Evolutionary conservation across 352 stramenopile genomes (phyloP), one percentile per base, ranked within the genome.

Genomic region (Globisporangium acanthophoron): DNA sequence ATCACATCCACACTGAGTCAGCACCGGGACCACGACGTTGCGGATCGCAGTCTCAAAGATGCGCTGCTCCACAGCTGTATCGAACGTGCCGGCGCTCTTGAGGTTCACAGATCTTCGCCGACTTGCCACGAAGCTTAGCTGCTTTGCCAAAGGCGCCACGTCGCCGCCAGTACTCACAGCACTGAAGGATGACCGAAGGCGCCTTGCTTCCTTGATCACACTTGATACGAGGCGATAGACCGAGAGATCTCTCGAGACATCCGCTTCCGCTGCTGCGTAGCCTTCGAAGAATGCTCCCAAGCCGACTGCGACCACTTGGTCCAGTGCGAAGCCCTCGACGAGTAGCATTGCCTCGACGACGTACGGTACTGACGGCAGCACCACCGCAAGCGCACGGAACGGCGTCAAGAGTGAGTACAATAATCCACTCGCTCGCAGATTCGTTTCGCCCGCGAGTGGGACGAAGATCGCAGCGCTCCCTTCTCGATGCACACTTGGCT

Each of bases 371-470:
- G 62, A 47, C 3, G 65, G 59, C 6, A 52, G 49, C 51, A 58
- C 51, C 15, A 80, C 45, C 20, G 67, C 64, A 16, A 78, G 44
- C 33, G 74, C 40, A 11, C 66, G 64, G 35, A 80, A 78, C 16
- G 66, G 59, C 5, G 62, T 68, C 18, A 61, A 56, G 41, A 78
- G 58, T 6, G 74, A 70, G 13, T 55, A 52, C 3, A 76, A 20
- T 20, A 78, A 52, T 0, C 56, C 49, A 8, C 66, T 76, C 1
- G 12, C 39, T 1, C 51, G 18, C 15, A 74, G 27, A 29, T 52
- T 41, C 0, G 37, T n/a, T 11, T 35, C 24, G 12, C 33, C 35
- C 5, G 43, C 16, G 6, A 82, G 62, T 6, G 71, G 64, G 6
- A 74, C 56, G 35, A 80, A 69, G 39, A 83, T 56, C 1, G 53